Evolutionary conservation across 257 asterid genomes (phyloP).

Genomic region (Apocynum venetum): DNA sequence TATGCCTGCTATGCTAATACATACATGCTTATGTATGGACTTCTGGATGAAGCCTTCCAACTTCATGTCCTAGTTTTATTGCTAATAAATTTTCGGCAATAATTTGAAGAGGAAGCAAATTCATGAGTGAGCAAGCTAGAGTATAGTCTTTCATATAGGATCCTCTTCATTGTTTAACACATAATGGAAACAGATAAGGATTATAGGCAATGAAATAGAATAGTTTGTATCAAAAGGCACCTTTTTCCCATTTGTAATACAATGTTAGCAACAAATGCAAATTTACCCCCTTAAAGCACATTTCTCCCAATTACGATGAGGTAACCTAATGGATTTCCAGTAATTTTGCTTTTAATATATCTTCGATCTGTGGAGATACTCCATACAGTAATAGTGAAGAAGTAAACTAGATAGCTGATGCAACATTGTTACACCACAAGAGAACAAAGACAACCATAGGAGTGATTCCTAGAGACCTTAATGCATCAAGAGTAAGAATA

Average conservation of each 20-base stretch:
- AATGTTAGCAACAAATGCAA: background rate
- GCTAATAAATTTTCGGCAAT: background rate
- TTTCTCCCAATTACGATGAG: background rate
- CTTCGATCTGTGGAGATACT: background rate
- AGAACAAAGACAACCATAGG: background rate
- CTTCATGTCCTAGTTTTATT: background rate
- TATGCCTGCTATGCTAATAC: background rate
- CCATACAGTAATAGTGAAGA: background rate
- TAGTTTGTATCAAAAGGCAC: background rate
- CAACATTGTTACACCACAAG: background rate
- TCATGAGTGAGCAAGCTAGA: background rate
- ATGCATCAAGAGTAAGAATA: background rate
- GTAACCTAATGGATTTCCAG: background rate
- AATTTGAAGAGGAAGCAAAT: background rate
- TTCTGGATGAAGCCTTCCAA: constrained; percentile 5
- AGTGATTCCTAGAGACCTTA: background rate
- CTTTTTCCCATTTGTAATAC: background rate
- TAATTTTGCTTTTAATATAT: background rate
- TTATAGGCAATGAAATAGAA: background rate
- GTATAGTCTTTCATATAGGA: background rate
- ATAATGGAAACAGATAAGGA: background rate
- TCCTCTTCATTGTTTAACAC: background rate
- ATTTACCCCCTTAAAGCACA: background rate
- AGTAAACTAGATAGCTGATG: background rate
- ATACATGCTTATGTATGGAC: background rate